A percentile compares a stretch with the other conserved stretches of the same genome.
These are phyloP conservation scores for Chloranthus sessilifolius DNA, from an alignment of 164 flowering plant genomes.

Conservation along the genomic window DNA sequence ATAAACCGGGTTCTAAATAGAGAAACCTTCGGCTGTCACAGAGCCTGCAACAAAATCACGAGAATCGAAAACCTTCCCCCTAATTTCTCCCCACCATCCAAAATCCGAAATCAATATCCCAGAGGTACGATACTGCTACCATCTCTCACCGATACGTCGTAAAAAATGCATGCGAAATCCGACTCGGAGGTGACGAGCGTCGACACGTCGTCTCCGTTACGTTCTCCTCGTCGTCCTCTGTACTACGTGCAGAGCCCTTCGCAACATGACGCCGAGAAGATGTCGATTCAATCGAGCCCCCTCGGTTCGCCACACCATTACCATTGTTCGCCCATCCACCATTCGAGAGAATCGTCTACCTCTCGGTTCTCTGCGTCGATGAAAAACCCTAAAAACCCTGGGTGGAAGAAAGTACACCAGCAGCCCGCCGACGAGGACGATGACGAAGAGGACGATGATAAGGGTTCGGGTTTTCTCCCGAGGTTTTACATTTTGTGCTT, in stretches of 20 bases:
- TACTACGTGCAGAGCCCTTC: conserved; percentile 98
- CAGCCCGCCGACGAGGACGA: conserved; percentile 16
- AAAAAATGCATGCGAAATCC: conserved; percentile 82
- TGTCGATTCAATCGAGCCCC: conserved; percentile 81
- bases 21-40: no score
- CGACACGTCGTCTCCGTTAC: conserved; percentile 59
- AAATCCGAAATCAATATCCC: no score
- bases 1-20: no score
- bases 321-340: conserved; percentile 70
- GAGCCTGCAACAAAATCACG: no score
- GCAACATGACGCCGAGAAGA: conserved; percentile 76
- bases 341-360: conserved; percentile 90
- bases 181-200: conserved; percentile 91
- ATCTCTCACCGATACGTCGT: no score
- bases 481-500: conserved; percentile 43
- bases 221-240: conserved; percentile 63
- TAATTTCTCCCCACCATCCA: no score
- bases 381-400: conserved; percentile 25
- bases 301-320: conserved; percentile 58
- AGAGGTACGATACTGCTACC: no score
- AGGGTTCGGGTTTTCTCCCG: conserved; percentile 3
- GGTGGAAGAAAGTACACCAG: conserved; percentile 37
- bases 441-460: conserved; percentile 4
- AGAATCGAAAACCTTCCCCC: no score
- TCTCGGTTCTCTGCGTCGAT: conserved; percentile 75